Evolutionary conservation across 2,329 filamentous ascomycete species (phyloP).

Genomic region (Phyllosticta citribraziliensis): DNA sequence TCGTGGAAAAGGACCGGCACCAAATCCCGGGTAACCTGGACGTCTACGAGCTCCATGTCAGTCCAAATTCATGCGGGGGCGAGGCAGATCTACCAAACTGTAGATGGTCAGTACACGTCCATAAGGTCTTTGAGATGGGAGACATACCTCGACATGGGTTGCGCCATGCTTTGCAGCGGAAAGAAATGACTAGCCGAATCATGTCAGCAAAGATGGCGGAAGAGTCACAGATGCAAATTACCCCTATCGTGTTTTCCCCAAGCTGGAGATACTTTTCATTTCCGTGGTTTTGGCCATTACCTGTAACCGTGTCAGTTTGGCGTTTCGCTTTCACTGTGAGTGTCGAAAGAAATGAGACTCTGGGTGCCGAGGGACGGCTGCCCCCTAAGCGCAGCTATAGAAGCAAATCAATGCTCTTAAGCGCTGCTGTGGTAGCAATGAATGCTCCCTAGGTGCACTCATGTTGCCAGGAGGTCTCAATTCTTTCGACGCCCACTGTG

Average conservation of each 20-base stretch:
- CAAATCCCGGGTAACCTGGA: constrained; percentile 96
- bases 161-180: constrained; percentile 87
- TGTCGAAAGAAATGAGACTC: constrained; percentile 42
- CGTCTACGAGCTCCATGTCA: constrained; percentile 48
- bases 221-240: constrained; percentile 12
- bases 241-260: constrained; percentile 84
- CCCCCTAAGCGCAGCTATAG: too few relatives aligned
- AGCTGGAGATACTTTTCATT: constrained; percentile 81
- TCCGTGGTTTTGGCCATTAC: constrained; percentile 81
- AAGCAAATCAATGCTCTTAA: too few relatives aligned
- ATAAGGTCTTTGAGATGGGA: neutral
- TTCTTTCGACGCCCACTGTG: too few relatives aligned
- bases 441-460: too few relatives aligned
- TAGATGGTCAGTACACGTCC: constrained; percentile 11
- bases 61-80: neutral
- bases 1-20: constrained; percentile 98
- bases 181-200: constrained; percentile 63
- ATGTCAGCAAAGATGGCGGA: neutral
- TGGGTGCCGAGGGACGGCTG: too few relatives aligned
- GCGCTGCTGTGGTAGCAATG: too few relatives aligned
- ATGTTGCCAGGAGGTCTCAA: too few relatives aligned
- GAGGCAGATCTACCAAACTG: constrained; percentile 17
- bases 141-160: constrained; percentile 52
- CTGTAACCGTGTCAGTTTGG: constrained; percentile 42
- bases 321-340: constrained; percentile 64